Percentiles rank a stretch among this genome's conserved stretches.
Evolutionary conservation across 1,284 basidiomycete species (phyloP).

Genomic region (Rhodotorula glutinis): DNA sequence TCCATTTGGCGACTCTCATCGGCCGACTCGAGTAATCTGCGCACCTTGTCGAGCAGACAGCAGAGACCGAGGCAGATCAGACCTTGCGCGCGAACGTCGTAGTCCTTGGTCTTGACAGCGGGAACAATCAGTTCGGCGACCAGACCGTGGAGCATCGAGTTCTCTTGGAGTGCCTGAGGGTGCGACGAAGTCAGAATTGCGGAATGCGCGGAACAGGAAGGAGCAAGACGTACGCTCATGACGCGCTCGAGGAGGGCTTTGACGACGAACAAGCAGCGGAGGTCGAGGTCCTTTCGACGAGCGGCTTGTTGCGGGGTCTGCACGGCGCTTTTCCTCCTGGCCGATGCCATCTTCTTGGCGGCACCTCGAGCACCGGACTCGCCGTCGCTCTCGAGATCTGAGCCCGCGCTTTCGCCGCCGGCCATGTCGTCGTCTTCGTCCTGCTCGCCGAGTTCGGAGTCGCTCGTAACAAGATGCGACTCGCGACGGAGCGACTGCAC

Average conservation of each 20-base stretch:
- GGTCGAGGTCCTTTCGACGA: slow-evolving; percentile 66
- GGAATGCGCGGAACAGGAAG: neutral
- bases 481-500: slow-evolving; percentile 76
- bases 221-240: slow-evolving; percentile 63
- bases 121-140: slow-evolving; percentile 87
- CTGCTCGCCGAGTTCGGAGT: slow-evolving; percentile 50
- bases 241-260: slow-evolving; percentile 89
- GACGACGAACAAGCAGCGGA: slow-evolving; percentile 81
- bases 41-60: slow-evolving; percentile 72
- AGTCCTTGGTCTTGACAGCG: slow-evolving; percentile 80
- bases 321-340: slow-evolving; percentile 19
- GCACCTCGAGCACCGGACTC: slow-evolving; percentile 22
- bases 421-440: slow-evolving; percentile 50
- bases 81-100: slow-evolving; percentile 78
- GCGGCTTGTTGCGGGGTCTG: slow-evolving; percentile 56
- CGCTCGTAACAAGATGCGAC: slow-evolving; percentile 38
- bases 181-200: too few relatives aligned
- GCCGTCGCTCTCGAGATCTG: slow-evolving; percentile 5
- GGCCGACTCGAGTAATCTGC: slow-evolving; percentile 34
- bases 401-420: slow-evolving; percentile 36
- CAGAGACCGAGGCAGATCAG: slow-evolving; percentile 81
- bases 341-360: slow-evolving; percentile 18
- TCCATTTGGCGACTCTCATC: neutral
- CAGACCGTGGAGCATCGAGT: slow-evolving; percentile 87
- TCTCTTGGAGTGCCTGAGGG: slow-evolving; percentile 78